Base-by-base conservation (phyloP, 2,329 filamentous ascomycete genomes). In the Metarhizium album region DNA sequence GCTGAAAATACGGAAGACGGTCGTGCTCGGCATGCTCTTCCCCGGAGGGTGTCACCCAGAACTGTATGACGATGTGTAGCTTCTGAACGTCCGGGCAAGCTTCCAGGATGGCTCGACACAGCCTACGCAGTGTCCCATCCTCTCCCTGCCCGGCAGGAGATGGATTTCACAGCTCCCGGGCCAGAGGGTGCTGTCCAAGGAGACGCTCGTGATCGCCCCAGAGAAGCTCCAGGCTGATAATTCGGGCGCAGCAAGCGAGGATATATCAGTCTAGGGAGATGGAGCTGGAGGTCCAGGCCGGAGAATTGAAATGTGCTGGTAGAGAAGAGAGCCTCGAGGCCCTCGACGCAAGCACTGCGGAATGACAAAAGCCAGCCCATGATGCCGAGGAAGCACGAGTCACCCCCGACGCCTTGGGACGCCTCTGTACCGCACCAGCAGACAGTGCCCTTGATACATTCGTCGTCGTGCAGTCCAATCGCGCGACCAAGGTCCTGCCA, bases 301-400 rank as follows among this genome's bases (percentile, higher is more conserved):
- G 23, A 46, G n/a, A 46, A 16, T 22, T 54, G 49, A 18, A 60
- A 54, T 18, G 49, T 52, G 46, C 62, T 63, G 9, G 57, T 58
- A 11, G 48, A 18, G 47, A 59, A 63, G 4, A 62, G 52, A 22
- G 58, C 52, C 16, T 56, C 51, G n/a, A 59, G 51, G 16, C 58
- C 60, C 20, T 61, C 60, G 43, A 47, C 37, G 37, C 45, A 52
- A 31, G 60, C 58, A 37, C 58, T 53, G 23, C 54, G 57, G 37
- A 60, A 60, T 9, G 52, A 47, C 4, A 60, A 37, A 16, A 62
- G 46, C 60, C 59, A 63, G 16, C 58, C 58, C 51, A 61, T 58
- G 27, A 56, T 54, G 5, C 60, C 60, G 11, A 62, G 47, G 33
- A 48, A 46, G 40, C 48, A 53, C 43, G 43, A 46, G 24, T 29